Conservation (phyloP, 345 rosid genomes). For the Fremontodendron californicum region DNA sequence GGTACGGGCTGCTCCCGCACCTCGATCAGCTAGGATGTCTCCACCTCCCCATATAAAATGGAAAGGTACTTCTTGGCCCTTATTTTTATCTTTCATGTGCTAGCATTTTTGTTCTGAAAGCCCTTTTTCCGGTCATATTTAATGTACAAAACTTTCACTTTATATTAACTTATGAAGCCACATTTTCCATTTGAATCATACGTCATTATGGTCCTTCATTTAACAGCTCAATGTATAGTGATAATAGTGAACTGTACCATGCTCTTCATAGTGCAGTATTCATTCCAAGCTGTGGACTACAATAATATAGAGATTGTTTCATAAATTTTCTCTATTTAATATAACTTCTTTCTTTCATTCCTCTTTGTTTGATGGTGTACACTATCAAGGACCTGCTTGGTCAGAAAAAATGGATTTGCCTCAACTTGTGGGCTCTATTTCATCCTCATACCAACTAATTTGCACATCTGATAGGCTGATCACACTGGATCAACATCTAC, state of each 20-base stretch:
- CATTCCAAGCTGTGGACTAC: background rate
- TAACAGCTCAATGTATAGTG: background rate
- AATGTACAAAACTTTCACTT: background rate
- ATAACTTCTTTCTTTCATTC: background rate
- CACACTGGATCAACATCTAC: background rate
- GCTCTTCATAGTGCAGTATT: background rate
- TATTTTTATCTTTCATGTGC: background rate
- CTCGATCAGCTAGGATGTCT: background rate
- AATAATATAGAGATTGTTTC: background rate
- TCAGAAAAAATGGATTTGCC: background rate
- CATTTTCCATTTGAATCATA: background rate
- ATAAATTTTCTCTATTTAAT: background rate
- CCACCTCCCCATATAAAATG: slow-evolving; percentile 1
- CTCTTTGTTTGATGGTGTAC: background rate
- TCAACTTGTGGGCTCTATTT: background rate
- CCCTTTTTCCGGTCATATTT: background rate
- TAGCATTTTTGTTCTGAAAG: background rate
- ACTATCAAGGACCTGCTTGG: background rate
- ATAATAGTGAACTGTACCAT: background rate
- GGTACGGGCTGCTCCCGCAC: background rate
- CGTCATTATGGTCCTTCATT: background rate
- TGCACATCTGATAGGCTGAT: background rate
- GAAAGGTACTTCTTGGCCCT: slow-evolving; percentile 22
- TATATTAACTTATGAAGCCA: background rate
- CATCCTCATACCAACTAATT: background rate